Evolutionary conservation across 305 asterid genomes (phyloP).

Genomic region (Solanum aculeatissimum): DNA sequence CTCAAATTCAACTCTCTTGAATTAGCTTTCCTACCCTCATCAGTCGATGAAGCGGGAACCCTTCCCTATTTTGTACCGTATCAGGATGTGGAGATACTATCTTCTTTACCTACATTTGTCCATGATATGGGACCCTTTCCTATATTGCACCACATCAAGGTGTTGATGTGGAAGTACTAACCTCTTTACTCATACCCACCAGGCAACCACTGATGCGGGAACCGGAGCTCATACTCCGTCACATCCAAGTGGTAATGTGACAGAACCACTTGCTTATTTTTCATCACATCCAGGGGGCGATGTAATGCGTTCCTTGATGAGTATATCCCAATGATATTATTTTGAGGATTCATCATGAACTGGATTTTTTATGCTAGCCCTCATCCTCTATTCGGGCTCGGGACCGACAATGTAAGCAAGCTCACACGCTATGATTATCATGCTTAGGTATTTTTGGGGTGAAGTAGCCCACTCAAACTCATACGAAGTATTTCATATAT

Average conservation of each 20-base stretch:
- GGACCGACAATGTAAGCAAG: not conserved
- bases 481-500: not conserved
- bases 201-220: not conserved
- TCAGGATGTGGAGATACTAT: not conserved
- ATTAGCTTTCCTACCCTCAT: not conserved
- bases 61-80: not conserved
- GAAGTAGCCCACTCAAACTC: not conserved
- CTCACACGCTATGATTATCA: not conserved
- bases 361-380: not conserved
- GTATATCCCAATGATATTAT: not conserved
- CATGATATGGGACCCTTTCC: not conserved
- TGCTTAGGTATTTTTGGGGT: not conserved
- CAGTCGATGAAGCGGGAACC: not conserved
- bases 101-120: not conserved
- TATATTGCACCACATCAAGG: not conserved
- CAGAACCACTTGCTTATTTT: not conserved
- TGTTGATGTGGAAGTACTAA: not conserved
- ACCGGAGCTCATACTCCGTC: not conserved
- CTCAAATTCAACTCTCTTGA: not conserved
- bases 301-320: not conserved
- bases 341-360: not conserved
- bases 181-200: not conserved
- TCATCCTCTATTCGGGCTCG: not conserved
- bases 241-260: not conserved
- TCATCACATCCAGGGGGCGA: not conserved